Base-by-base conservation (phyloP, 2,329 filamentous ascomycete genomes). In the Neurospora sp. region DNA sequence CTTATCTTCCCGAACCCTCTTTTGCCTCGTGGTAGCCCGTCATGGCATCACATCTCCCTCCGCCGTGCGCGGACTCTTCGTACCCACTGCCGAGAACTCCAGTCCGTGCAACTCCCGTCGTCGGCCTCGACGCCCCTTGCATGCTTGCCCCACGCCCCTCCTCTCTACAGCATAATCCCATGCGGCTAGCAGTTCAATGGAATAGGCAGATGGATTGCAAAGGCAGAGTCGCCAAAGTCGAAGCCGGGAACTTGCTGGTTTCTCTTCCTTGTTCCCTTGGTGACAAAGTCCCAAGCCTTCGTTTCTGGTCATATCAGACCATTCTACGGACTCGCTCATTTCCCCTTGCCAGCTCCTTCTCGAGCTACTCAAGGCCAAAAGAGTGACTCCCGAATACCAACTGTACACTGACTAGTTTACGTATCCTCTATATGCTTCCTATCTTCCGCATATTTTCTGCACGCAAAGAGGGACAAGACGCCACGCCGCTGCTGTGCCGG, bases 1-100 rank as follows among this genome's bases (percentile, higher is more conserved):
- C 73, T 73, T 75, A 74, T 75, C 74, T 75, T 76, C 74, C 74
- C 74, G 74, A 76, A 76, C 74, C 74, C 74, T 75, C 71, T 76
- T 62, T 74, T 74, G 70, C 74, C 74, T 75, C 74, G 74, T 76
- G 74, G 74, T 73, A 73, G 70, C 72, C 71, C 68, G 72, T 71
- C 73, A 75, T 74, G 70, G 69, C 68, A 70, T 73, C 69, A 66
- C 71, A 69, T 69, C 72, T 40, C 52, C 67, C 62, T 68, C 70
- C 66, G 68, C 67, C 66, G 66, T 68, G 72, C 57, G 71, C 68
- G 6, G 28, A 62, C 28, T 62, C 23, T 17, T 52, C 12, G 23
- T 62, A 62, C 52, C 46, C 52, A 62, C 52, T 62, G 52, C 52
- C 15, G 52, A 33, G 52, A 62, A 62, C 23, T 62, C 28, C 52